Percentiles rank a stretch among this genome's conserved stretches.
Evolutionary conservation across 768 basidiomycete species (phyloP).

Genomic region (Phanerodontia chrysosporium): DNA sequence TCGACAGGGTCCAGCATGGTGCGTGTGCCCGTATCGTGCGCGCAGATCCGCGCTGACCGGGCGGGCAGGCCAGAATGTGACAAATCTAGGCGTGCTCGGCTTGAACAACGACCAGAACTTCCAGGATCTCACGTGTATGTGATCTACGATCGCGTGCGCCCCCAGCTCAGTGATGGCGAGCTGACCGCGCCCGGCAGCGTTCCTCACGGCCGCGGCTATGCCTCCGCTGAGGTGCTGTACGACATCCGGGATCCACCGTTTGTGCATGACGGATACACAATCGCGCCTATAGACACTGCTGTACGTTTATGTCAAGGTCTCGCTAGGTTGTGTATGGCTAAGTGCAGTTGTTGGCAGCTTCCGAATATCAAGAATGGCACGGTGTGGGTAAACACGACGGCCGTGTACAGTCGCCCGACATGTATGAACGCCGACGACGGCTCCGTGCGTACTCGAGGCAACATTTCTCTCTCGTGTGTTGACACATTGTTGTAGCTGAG

Average conservation of each 20-base stretch:
- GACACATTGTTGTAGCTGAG: too few relatives aligned
- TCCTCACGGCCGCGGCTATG: conserved; percentile 54
- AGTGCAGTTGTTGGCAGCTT: conserved; percentile 24
- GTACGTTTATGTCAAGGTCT: conserved; percentile 26
- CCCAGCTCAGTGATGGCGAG: too few relatives aligned
- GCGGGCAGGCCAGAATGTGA: conserved; percentile 26
- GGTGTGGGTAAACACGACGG: conserved; percentile 44
- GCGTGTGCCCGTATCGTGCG: not conserved
- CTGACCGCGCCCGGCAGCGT: conserved; percentile 30
- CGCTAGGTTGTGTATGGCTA: not conserved
- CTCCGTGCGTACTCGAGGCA: too few relatives aligned
- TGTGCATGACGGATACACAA: conserved; percentile 39
- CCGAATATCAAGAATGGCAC: conserved; percentile 42
- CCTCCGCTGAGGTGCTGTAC: conserved; percentile 46
- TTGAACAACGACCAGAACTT: conserved; percentile 44
- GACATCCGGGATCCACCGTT: conserved; percentile 43
- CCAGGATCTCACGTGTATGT: conserved; percentile 43
- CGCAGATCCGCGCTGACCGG: not conserved
- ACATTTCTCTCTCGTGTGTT: too few relatives aligned
- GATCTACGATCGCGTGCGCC: not conserved
- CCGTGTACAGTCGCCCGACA: conserved; percentile 39
- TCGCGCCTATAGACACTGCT: conserved; percentile 43
- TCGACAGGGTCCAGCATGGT: conserved; percentile 18
- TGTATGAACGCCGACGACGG: conserved; percentile 38
- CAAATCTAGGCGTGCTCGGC: conserved; percentile 34